Evolutionary conservation across 78 protist species (phyloP).

Genomic region (Chrysochromulina parva): DNA sequence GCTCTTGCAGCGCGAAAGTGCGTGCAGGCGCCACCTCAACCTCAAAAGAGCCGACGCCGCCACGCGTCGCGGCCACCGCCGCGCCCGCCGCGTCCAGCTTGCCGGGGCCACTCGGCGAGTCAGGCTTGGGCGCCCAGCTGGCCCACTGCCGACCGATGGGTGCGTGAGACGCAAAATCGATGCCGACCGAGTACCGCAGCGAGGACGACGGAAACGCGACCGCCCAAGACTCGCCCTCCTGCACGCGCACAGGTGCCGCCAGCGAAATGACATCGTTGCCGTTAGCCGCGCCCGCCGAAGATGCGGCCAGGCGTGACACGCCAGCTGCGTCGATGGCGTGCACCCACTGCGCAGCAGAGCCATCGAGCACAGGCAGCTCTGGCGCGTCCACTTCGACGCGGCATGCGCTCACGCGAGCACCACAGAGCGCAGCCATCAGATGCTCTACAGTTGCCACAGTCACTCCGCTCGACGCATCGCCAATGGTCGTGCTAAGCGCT

Average conservation of each 20-base stretch:
- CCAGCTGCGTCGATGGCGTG: background rate
- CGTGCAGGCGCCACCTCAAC: background rate
- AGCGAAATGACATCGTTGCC: background rate
- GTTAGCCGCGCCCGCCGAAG: background rate
- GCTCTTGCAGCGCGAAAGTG: background rate
- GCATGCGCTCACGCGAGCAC: background rate
- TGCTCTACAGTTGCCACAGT: background rate
- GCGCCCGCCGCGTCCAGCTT: too few relatives aligned
- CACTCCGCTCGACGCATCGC: background rate
- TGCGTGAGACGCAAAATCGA: background rate
- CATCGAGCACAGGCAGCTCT: slow-evolving; percentile 7
- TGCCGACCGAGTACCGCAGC: background rate
- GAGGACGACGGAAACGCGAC: background rate
- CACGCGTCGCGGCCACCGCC: too few relatives aligned
- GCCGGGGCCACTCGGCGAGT: too few relatives aligned
- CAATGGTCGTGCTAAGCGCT: background rate
- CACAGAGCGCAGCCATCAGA: background rate
- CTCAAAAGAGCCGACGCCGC: background rate
- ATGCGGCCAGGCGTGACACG: too few relatives aligned
- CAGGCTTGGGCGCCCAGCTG: background rate
- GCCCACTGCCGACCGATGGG: background rate
- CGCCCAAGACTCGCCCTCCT: background rate
- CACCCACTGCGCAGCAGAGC: background rate
- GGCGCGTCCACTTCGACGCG: background rate
- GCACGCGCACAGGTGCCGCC: background rate